phyloP scores from a whole-genome alignment of 371 early-diverging fungal genomes.

The Saksenaea vasiformis region DNA sequence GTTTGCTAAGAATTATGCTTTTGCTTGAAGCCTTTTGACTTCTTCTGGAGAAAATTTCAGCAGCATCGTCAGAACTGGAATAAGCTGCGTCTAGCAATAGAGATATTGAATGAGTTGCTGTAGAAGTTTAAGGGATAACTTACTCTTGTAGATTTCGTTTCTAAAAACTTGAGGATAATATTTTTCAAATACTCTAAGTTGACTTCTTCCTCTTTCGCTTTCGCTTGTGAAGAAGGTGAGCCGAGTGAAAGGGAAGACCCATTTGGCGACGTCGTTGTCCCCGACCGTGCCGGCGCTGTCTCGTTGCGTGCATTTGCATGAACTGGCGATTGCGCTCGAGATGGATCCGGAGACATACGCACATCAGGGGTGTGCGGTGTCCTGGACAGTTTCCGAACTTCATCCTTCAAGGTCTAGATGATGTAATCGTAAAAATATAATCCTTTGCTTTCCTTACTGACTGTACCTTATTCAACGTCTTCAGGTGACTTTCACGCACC shows the following conservation, averaged over 20 bases:
- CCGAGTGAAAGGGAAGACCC: neutral
- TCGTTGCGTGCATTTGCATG: constrained; percentile 10
- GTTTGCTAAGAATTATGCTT: constrained; percentile 15
- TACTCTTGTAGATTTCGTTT: constrained; percentile 73
- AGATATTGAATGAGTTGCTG: constrained; percentile 5
- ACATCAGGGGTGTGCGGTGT: constrained; percentile 11
- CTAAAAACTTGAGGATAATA: constrained; percentile 84
- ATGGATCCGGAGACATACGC: constrained; percentile 19
- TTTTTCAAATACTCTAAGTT: constrained; percentile 87
- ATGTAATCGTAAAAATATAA: neutral
- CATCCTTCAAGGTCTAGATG: constrained; percentile 68
- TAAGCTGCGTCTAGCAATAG: constrained; percentile 63
- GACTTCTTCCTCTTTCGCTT: constrained; percentile 50
- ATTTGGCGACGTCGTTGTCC: neutral
- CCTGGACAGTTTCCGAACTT: constrained; percentile 55
- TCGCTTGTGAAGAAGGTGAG: constrained; percentile 9
- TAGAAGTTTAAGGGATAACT: constrained; percentile 11
- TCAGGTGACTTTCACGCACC: constrained; percentile 65
- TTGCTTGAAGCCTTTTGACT: constrained; percentile 58
- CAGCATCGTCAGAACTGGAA: constrained; percentile 81
- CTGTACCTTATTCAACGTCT: constrained; percentile 63
- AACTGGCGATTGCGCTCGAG: constrained; percentile 22
- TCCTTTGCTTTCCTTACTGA: neutral
- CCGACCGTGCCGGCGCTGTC: neutral
- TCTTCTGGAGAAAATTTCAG: constrained; percentile 83